Percentiles rank a stretch among this genome's conserved stretches.
Evolutionary conservation across 192 early-diverging fungal genomes (phyloP).

Genomic region (Coemansia sp.): DNA sequence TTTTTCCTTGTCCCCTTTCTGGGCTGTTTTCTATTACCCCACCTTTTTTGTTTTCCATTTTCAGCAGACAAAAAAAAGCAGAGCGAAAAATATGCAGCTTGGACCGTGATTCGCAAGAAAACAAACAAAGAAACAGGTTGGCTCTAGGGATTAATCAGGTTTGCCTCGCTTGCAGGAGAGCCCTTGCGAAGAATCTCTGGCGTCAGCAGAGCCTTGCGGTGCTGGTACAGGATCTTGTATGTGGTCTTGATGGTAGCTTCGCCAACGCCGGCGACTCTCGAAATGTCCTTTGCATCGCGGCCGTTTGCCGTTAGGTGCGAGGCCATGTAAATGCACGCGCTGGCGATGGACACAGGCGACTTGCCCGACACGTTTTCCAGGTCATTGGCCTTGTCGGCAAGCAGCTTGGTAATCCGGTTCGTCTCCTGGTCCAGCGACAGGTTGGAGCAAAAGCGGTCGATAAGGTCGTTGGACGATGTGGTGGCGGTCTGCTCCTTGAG

Average conservation of each 20-base stretch:
- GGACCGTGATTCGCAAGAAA: neutral
- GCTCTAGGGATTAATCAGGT: conserved; percentile 21
- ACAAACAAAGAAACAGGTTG: neutral
- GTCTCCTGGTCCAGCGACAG: conserved; percentile 67
- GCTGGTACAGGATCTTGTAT: conserved; percentile 66
- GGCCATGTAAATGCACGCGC: conserved; percentile 87
- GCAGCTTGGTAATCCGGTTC: conserved; percentile 64
- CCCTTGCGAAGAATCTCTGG: conserved; percentile 31
- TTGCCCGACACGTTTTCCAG: conserved; percentile 87
- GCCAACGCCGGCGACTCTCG: conserved; percentile 81
- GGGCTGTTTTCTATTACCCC: neutral
- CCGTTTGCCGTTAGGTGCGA: conserved; percentile 65
- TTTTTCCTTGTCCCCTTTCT: conserved; percentile 6
- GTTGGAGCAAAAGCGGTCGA: conserved; percentile 81
- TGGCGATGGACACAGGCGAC: conserved; percentile 87
- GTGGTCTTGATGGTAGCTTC: conserved; percentile 91
- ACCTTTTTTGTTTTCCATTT: neutral
- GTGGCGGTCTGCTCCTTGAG: conserved; percentile 59
- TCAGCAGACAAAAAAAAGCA: neutral
- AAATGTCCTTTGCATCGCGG: conserved; percentile 75
- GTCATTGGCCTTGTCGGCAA: conserved; percentile 76
- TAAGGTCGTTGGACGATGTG: conserved; percentile 70
- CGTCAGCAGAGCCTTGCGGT: conserved; percentile 57
- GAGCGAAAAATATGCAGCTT: neutral
- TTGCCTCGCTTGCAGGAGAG: conserved; percentile 22